These are phyloP conservation scores for Fistulinella cinereoalba DNA, from an alignment of 1,284 basidiomycete genomes.

Conservation along the genomic window DNA sequence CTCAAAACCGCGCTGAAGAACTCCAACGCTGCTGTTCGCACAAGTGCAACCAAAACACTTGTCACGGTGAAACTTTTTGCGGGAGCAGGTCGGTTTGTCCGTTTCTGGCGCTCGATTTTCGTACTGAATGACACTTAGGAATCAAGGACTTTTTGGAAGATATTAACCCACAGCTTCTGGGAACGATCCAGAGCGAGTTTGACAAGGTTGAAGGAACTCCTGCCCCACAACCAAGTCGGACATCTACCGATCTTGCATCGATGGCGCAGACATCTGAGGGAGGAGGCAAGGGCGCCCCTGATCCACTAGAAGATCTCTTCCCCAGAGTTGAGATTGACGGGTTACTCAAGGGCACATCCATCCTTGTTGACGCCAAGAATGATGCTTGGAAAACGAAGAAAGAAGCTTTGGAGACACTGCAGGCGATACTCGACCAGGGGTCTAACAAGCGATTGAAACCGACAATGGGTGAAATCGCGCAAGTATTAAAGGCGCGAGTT, in stretches of 20 bases:
- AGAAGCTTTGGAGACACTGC: constrained; percentile 87
- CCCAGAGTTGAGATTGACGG: constrained; percentile 93
- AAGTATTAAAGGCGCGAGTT: constrained; percentile 85
- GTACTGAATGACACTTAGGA: constrained; percentile 43
- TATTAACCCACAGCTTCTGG: constrained; percentile 90
- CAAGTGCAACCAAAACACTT: constrained; percentile 91
- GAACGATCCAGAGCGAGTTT: constrained; percentile 90
- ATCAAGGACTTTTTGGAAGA: constrained; percentile 93
- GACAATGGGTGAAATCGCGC: constrained; percentile 88
- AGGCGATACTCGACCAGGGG: constrained; percentile 83
- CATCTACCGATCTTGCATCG: constrained; percentile 69
- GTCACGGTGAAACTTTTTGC: constrained; percentile 93
- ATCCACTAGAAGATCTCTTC: constrained; percentile 90
- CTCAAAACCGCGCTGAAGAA: constrained; percentile 87
- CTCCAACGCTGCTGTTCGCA: constrained; percentile 92
- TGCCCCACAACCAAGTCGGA: constrained; percentile 78
- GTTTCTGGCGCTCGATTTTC: neutral
- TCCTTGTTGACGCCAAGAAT: constrained; percentile 80
- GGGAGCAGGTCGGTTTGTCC: constrained; percentile 69
- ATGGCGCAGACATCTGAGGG: constrained; percentile 42
- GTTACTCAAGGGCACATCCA: constrained; percentile 80
- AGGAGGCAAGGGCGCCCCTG: constrained; percentile 44
- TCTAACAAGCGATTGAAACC: constrained; percentile 91
- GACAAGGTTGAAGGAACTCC: constrained; percentile 86
- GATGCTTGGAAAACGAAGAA: constrained; percentile 98